phyloP scores from a whole-genome alignment of 352 stramenopile species.

The Globisporangium cederbergense region DNA sequence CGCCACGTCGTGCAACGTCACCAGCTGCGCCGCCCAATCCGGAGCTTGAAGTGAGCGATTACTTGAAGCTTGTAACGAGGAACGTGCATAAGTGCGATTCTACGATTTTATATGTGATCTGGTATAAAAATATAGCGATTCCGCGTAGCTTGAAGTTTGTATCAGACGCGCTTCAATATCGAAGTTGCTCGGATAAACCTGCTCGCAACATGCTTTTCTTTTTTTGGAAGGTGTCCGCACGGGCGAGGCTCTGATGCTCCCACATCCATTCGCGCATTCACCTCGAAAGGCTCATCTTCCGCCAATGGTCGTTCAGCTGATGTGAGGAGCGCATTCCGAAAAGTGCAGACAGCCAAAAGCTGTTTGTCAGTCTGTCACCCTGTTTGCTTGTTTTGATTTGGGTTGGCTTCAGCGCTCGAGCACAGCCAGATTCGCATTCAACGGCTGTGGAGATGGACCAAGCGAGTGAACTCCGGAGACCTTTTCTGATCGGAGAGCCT shows the following conservation, averaged over 20 bases:
- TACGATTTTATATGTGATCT: not conserved
- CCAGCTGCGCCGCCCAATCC: constrained; percentile 3
- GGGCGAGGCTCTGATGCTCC: not conserved
- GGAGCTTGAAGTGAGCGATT: not conserved
- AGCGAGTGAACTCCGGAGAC: too few species aligned
- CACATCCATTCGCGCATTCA: too few species aligned
- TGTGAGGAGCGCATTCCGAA: too few species aligned
- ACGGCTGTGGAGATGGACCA: too few species aligned
- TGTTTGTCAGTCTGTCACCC: too few species aligned
- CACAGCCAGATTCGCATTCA: too few species aligned
- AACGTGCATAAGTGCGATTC: not conserved
- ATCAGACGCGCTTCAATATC: constrained; percentile 7
- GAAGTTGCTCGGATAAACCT: not conserved
- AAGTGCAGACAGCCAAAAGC: too few species aligned
- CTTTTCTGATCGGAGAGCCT: too few species aligned
- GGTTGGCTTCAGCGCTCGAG: too few species aligned
- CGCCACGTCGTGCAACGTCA: constrained; percentile 2
- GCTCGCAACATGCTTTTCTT: not conserved
- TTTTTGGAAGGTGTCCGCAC: not conserved
- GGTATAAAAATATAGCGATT: not conserved
- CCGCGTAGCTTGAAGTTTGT: not conserved
- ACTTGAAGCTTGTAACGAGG: not conserved
- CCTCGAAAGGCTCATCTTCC: too few species aligned
- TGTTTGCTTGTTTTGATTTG: too few species aligned
- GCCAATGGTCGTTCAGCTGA: too few species aligned